A percentile compares a stretch with the other conserved stretches of the same genome.
These are phyloP conservation scores for Suillus spraguei DNA, from an alignment of 768 basidiomycete genomes.

Conservation along the genomic window DNA sequence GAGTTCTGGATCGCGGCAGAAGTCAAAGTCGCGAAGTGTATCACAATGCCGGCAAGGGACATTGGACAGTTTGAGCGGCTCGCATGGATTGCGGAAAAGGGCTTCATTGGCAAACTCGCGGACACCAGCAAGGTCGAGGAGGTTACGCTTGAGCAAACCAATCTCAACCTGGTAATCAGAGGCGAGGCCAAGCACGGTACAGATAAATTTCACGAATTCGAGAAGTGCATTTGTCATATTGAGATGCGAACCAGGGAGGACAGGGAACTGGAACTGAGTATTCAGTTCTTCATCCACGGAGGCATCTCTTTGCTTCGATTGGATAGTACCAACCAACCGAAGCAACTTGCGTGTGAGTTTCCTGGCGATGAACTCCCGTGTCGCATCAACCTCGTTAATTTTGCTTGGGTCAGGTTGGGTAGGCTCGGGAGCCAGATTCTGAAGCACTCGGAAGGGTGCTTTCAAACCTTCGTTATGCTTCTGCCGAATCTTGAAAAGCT, in stretches of 20 bases:
- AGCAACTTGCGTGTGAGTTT: slow-evolving; percentile 82
- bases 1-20: slow-evolving; percentile 89
- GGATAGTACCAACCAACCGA: slow-evolving; percentile 62
- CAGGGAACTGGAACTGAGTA: slow-evolving; percentile 75
- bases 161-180: slow-evolving; percentile 86
- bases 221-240: slow-evolving; percentile 78
- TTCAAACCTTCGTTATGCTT: slow-evolving; percentile 59
- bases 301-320: slow-evolving; percentile 62
- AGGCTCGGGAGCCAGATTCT: slow-evolving; percentile 62
- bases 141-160: slow-evolving; percentile 83
- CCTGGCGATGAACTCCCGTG: slow-evolving; percentile 76
- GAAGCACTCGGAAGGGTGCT: slow-evolving; percentile 72
- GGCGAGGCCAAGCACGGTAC: slow-evolving; percentile 79
- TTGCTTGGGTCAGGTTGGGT: slow-evolving; percentile 72
- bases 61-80: slow-evolving; percentile 79
- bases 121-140: slow-evolving; percentile 85
- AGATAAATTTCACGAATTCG: slow-evolving; percentile 87
- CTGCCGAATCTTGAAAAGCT: slow-evolving; percentile 76
- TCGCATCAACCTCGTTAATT: slow-evolving; percentile 65
- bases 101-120: slow-evolving; percentile 88
- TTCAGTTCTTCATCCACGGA: slow-evolving; percentile 53
- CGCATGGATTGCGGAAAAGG: slow-evolving; percentile 88
- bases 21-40: slow-evolving; percentile 86
- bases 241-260: slow-evolving; percentile 85
- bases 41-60: slow-evolving; percentile 91